A percentile compares a stretch with the other conserved stretches of the same genome.
These are phyloP conservation scores for Rhododendron simsii DNA, from an alignment of 148 eudicot genomes.

Conservation along the genomic window DNA sequence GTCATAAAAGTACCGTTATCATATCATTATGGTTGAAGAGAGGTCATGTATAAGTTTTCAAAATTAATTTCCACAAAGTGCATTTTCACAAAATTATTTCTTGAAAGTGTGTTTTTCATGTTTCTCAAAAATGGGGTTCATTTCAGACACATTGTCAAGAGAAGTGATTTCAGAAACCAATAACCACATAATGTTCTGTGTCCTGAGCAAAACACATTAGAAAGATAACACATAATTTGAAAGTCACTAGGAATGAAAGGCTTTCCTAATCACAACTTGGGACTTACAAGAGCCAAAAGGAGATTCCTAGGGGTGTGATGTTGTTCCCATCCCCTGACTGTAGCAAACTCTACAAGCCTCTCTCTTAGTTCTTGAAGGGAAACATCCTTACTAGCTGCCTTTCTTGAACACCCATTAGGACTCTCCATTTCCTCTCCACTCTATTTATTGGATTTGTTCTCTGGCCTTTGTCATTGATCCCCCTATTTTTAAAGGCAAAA, in stretches of 20 bases:
- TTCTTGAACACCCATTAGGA: conserved; percentile 12
- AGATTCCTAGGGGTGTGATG: conserved; percentile 78
- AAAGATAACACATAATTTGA: neutral
- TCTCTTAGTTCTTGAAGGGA: conserved; percentile 56
- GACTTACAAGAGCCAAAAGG: conserved; percentile 66
- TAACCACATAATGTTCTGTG: neutral
- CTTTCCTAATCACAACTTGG: neutral
- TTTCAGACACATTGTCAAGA: too few relatives aligned
- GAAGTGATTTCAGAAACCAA: neutral
- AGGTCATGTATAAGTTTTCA: neutral
- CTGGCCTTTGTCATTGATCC: neutral
- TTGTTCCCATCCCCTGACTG: conserved; percentile 63
- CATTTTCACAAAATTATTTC: neutral
- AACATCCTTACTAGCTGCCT: conserved; percentile 35
- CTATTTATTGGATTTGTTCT: neutral
- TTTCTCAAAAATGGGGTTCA: neutral
- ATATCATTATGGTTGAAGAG: neutral
- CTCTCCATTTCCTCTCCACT: conserved; percentile 29
- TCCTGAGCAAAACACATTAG: neutral
- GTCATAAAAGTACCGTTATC: too few relatives aligned
- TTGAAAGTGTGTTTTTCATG: neutral
- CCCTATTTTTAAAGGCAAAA: conserved; percentile 18
- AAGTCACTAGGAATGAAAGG: neutral
- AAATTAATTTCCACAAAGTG: neutral
- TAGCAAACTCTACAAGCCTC: conserved; percentile 52